These are phyloP conservation scores for Arthrobotrys entomopaga DNA, from an alignment of 2,329 filamentous ascomycete genomes.

Conservation along the genomic window DNA sequence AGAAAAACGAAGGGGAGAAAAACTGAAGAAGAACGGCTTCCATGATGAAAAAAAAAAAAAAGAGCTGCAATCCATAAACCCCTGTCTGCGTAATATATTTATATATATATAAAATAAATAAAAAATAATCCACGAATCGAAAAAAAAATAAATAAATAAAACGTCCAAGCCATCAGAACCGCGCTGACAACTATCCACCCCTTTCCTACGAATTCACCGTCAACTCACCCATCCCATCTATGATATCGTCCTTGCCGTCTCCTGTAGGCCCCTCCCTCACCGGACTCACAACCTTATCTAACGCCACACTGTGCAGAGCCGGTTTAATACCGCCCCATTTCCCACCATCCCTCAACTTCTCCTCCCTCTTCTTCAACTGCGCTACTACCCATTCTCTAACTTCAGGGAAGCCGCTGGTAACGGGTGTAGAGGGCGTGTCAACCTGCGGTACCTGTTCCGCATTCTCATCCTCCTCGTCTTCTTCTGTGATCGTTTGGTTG, in stretches of 20 bases:
- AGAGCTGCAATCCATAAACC: constrained; percentile 7
- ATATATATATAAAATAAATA: constrained; percentile 2
- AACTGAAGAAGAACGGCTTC: not conserved
- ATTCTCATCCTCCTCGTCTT: constrained; percentile 67
- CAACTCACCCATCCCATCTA: constrained; percentile 32
- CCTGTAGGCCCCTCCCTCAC: constrained; percentile 32
- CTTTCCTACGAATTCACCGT: constrained; percentile 40
- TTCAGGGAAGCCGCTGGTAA: constrained; percentile 74
- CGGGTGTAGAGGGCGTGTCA: constrained; percentile 54
- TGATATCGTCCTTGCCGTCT: constrained; percentile 33
- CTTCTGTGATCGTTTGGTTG: constrained; percentile 77
- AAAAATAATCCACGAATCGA: constrained; percentile 28
- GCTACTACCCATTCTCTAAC: constrained; percentile 84
- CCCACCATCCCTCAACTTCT: constrained; percentile 66
- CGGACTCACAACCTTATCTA: constrained; percentile 75
- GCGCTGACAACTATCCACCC: constrained; percentile 18
- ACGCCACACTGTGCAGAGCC: constrained; percentile 84
- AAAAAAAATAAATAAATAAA: constrained; percentile 29
- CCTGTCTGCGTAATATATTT: not conserved
- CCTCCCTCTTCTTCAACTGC: constrained; percentile 74
- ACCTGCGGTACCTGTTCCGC: constrained; percentile 65
- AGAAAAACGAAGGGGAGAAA: not conserved
- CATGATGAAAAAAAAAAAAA: not conserved
- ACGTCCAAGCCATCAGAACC: constrained; percentile 22
- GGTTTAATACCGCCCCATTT: constrained; percentile 70